phyloP scores from a whole-genome alignment of 2,329 filamentous ascomycete genomes.

The Zymoseptoria tritici region DNA sequence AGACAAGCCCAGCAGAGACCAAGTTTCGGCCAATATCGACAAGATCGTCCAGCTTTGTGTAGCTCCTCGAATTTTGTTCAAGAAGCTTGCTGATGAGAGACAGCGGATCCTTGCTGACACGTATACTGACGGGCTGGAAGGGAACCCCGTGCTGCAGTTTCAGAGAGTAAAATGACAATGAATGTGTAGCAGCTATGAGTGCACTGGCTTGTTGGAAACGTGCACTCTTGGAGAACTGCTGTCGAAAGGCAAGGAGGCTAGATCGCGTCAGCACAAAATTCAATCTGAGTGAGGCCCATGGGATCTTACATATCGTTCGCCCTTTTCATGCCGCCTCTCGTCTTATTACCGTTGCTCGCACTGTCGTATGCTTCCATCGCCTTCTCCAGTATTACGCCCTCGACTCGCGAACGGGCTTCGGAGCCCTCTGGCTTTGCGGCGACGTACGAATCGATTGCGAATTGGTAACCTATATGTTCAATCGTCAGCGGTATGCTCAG shows the following conservation, averaged over 20 bases:
- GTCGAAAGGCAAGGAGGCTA: conserved; percentile 58
- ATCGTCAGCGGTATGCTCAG: conserved; percentile 14
- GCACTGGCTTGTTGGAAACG: conserved; percentile 53
- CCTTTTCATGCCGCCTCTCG: conserved; percentile 67
- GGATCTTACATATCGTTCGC: conserved; percentile 62
- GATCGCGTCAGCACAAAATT: conserved; percentile 6
- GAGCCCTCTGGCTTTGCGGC: conserved; percentile 47
- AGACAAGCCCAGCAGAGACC: conserved; percentile 45
- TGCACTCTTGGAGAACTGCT: conserved; percentile 47
- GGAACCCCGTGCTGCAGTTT: conserved; percentile 73
- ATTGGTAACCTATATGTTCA: conserved; percentile 46
- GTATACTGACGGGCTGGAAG: conserved; percentile 68
- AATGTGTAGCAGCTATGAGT: conserved; percentile 65
- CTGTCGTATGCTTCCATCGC: conserved; percentile 71
- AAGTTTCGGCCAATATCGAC: conserved; percentile 62
- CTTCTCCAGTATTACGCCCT: conserved; percentile 54
- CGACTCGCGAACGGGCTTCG: conserved; percentile 45
- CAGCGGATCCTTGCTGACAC: conserved; percentile 69
- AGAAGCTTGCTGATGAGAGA: conserved; percentile 65
- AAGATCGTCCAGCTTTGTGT: conserved; percentile 67
- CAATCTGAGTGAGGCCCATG: background rate
- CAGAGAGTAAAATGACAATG: conserved; percentile 67
- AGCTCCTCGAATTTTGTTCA: conserved; percentile 66
- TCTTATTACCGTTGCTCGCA: conserved; percentile 72
- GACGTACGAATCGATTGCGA: conserved; percentile 51